Conservation (phyloP, 257 asterid species). For the Buddleja alternifolia region DNA sequence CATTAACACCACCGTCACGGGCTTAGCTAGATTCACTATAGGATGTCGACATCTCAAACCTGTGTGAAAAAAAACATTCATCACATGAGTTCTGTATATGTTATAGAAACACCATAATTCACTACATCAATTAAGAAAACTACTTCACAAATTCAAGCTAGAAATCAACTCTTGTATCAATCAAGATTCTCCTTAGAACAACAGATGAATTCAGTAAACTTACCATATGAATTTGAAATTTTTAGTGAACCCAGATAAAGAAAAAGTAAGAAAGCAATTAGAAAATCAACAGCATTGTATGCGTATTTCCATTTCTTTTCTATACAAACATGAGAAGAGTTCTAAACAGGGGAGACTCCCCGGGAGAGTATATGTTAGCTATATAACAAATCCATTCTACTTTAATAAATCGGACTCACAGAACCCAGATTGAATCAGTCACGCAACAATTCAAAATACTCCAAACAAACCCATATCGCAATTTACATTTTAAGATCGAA, state of each 20-base stretch:
- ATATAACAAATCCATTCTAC: not conserved
- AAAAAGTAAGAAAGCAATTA: not conserved
- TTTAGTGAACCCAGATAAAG: not conserved
- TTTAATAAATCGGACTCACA: conserved; percentile 1
- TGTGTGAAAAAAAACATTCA: too few species aligned
- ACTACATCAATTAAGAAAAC: too few species aligned
- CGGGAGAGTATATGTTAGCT: not conserved
- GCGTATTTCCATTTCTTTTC: not conserved
- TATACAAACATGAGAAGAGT: not conserved
- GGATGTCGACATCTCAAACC: too few species aligned
- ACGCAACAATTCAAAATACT: not conserved
- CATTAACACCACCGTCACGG: too few species aligned
- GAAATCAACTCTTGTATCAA: too few species aligned
- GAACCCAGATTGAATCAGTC: not conserved
- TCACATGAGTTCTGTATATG: too few species aligned
- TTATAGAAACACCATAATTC: too few species aligned
- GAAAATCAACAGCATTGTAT: not conserved
- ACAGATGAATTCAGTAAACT: not conserved
- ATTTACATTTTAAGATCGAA: conserved; percentile 5
- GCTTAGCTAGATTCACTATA: too few species aligned
- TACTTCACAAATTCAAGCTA: too few species aligned
- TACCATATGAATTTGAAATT: not conserved
- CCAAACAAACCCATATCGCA: conserved; percentile 23
- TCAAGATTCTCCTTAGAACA: too few species aligned
- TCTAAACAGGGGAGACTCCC: too few species aligned